Base-by-base conservation (phyloP, 805 yeast species). In the Yueomyces sinensis region DNA sequence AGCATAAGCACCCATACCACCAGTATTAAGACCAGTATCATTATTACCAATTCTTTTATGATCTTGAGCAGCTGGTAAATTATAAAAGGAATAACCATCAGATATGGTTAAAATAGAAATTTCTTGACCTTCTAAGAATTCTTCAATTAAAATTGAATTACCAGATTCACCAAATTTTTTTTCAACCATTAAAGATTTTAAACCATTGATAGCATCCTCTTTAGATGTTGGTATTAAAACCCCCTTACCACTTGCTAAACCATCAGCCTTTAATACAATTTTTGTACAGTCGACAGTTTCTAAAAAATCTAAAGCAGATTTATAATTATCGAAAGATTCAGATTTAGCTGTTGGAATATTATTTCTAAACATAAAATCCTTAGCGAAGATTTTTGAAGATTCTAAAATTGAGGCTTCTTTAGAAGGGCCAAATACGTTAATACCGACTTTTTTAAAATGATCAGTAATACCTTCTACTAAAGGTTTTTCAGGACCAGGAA, bases 401-500 rank as follows among this genome's bases (percentile, higher is more conserved):
- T 91, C 99, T 86, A 91, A 81, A 22, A 63, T 59, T 11, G 99
- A 96, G 38, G 97, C 98, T 47, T 71, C 69, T 17, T 70, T 78
- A 27, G 82, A 71, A n/a, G 99, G 99, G 13, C 98, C 99, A 63
- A 91, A 91, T 14, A 87, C 95, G 19, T 95, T 93, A 44, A 91
- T 77, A 43, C 98, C 98, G 34, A 79, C 80, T 38, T 72, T 74
- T 41, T 72, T 63, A 66, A 91, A 86, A 35, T 64, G 63, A 14
- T 76, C 58, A 19, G 87, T 58, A 41, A 91, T 75, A 34, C 99
- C 99, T 50, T 91, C 96, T 23, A 93, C 96, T 41, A 93, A 67
- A 27, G 98, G 97, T 62, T 86, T 95, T 61, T 91, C 99, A n/a
- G 99, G 99, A 24, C 99, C 99, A 27, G 98, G 97, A 30, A 91